Conservation (phyloP, 345 rosid species). For the Raphanus raphanistrum region DNA sequence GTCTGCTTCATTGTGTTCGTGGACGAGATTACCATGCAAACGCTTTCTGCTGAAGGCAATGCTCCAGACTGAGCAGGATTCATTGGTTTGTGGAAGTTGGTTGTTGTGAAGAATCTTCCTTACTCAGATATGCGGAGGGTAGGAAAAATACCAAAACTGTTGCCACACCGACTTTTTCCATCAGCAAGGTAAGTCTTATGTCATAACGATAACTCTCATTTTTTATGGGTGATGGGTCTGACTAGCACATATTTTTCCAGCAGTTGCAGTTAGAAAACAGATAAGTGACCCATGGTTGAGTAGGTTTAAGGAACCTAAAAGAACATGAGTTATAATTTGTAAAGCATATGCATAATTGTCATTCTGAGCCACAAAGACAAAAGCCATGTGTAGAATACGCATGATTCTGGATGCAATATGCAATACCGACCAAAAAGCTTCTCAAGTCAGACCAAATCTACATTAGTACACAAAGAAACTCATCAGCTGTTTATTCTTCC, state of each 20-base stretch:
- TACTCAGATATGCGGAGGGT: slow-evolving; percentile 89
- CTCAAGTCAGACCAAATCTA: not conserved
- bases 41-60: slow-evolving; percentile 80
- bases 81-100: slow-evolving; percentile 93
- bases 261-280: not conserved
- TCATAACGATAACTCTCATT: not conserved
- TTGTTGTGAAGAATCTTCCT: slow-evolving; percentile 87
- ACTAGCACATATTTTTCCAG: not conserved
- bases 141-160: slow-evolving; percentile 91
- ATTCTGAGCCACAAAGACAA: not conserved
- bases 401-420: not conserved
- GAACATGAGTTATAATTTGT: not conserved
- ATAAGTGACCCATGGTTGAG: not conserved
- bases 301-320: not conserved
- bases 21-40: slow-evolving; percentile 77
- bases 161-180: slow-evolving; percentile 91
- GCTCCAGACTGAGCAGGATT: slow-evolving; percentile 75
- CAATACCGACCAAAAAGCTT: not conserved
- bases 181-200: slow-evolving; percentile 75
- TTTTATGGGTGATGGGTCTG: slow-evolving; percentile 12
- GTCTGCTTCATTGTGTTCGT: slow-evolving; percentile 96
- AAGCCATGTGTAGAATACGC: not conserved
- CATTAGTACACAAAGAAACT: not conserved
- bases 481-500: slow-evolving; percentile 24
- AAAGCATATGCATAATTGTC: not conserved